Evolutionary conservation across 2,329 filamentous ascomycete genomes (phyloP), one percentile per base, ranked within the genome.

Genomic region (Fusarium anguioides): DNA sequence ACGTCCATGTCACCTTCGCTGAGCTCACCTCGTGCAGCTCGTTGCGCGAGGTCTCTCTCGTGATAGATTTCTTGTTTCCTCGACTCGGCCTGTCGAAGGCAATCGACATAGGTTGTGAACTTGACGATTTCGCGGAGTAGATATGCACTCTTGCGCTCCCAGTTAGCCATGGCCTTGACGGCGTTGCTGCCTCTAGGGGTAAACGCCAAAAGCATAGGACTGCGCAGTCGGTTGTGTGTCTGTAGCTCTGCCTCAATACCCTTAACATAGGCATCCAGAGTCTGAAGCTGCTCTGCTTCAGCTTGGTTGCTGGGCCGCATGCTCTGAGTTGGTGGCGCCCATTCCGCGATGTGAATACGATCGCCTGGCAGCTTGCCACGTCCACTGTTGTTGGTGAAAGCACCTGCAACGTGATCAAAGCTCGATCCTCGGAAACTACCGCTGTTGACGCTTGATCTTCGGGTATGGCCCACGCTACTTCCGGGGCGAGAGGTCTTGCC

Each of bases 91-190:
- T 87, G 86, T 58, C 89, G 84, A 48, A 99, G 81, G 31, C 89
- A 90, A 77, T 98, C 96, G 70, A 97, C 94, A 75, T 98, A 99
- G 0, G 94, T 98, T 61, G 91, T 86, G 81, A 97, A 98, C 79
- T 98, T 98, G 78, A 98, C 94, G 77, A 96, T 97, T 81, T 99
- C 96, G 33, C 92, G 86, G 14, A 98, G 84, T 37, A 99, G 81
- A 76, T 98, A 97, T 27, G 92, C 90, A 55, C 93, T 96, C 82
- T 98, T 98, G 75, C 91, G 89, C 82, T 99, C 94, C 95, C 96
- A 99, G 78, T 99, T 99, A 20, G 90, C 86, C 91, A 98, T 95
- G 17, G 95, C 93, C 78, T 91, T 94, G 64, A 82, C 83, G 17
- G 90, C 87, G 74, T 98, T 98, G 35, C 88, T 85, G 63, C 95